Base-by-base conservation (phyloP, 352 stramenopile genomes). In the Phytophthora crassamura region DNA sequence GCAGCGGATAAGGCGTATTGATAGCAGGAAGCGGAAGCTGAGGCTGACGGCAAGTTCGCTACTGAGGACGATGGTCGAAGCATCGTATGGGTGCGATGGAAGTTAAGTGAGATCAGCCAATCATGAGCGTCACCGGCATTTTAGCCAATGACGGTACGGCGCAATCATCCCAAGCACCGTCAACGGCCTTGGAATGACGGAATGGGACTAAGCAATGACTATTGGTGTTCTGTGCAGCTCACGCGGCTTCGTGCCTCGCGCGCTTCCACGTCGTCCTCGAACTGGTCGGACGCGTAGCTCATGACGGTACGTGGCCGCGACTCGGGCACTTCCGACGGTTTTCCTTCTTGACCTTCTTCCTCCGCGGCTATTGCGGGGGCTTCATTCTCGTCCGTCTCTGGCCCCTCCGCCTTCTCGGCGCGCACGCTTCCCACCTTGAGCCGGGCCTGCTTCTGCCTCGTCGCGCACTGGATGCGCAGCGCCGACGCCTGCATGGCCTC, bases 211-310 rank as follows among this genome's bases (percentile, higher is more conserved):
- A 25, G 22, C 22, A 25, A 25, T 30, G 4, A 30, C 25, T 30
- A 30, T 30, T 30, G 25, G 25, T 6, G 25, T 6, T 30, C 25
- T 30, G 2, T 4, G 22, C 22, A 28, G 22, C 25, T 30, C 25
- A 30, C 6, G 25, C 25, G 25, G 25, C 11, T 18, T 48, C 65
- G 51, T 68, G 38, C 40, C 10, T 82, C 69, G 64, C 45, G 25
- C 14, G 25, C 16, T 30, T 30, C 25, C 25, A 77, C 65, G 20
- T 88, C 82, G 32, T 88, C 72, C 43, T 91, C 82, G 34, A 90
- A 90, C 57, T 84, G 70, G 35, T 90, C 79, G 6, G 76, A 86
- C 12, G 67, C 65, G 56, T 90, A 86, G 50, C 78, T 89, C 77
- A 78, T 77, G 65, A 74, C 76, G 12, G 81, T 90, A 48, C 82